phyloP scores from a whole-genome alignment of 108 stramenopile genomes.

The Asterionellopsis glacialis region DNA sequence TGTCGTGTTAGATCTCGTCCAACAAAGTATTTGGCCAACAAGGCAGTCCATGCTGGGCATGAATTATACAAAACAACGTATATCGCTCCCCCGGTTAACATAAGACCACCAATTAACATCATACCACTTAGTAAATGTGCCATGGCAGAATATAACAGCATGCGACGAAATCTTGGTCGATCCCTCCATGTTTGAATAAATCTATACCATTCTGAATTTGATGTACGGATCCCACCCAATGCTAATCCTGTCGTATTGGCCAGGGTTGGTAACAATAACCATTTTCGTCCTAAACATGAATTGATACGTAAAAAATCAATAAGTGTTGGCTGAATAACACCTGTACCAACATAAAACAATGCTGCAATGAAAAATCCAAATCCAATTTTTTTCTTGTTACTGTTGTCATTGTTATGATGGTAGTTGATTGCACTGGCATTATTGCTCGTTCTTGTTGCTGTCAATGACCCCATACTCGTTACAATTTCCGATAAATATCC shows the following conservation, averaged over 20 bases:
- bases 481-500: no score
- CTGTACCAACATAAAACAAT: slow-evolving; percentile 3
- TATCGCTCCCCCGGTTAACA: slow-evolving; percentile 1
- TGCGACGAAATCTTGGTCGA: not conserved
- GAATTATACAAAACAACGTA: slow-evolving; percentile 4
- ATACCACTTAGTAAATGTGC: slow-evolving; percentile 9
- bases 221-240: not conserved
- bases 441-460: no score
- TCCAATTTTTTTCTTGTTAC: no score
- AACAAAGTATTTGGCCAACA: not conserved
- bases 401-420: no score
- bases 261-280: slow-evolving; percentile 1
- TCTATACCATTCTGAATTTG: not conserved
- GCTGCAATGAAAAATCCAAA: no score
- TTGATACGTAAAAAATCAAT: slow-evolving; percentile 2
- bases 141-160: not conserved
- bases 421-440: no score
- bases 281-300: not conserved
- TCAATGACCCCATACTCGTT: no score
- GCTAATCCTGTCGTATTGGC: slow-evolving; percentile 2
- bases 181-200: no score
- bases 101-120: slow-evolving; percentile 1
- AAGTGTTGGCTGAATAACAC: not conserved
- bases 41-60: slow-evolving; percentile 9
- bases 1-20: not conserved